Conservation (phyloP, 257 asterid genomes). For the Thymus mandschuricus region DNA sequence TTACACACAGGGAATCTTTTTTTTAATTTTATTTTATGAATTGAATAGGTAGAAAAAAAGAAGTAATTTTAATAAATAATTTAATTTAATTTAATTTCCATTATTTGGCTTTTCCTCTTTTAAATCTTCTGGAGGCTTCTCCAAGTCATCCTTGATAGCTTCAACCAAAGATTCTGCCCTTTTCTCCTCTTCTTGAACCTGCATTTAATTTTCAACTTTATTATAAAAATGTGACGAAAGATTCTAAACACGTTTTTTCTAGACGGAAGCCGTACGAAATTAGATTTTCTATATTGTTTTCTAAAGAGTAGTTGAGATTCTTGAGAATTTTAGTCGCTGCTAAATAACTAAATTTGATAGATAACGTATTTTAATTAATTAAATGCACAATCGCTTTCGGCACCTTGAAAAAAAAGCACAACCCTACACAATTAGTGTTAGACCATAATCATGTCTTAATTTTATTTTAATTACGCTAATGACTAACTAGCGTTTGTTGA, state of each 20-base stretch:
- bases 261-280: no score
- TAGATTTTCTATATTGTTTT: no score
- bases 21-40: no score
- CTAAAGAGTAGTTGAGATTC: no score
- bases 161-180: slow-evolving; percentile 33
- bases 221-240: no score
- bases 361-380: neutral
- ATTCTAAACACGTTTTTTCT: no score
- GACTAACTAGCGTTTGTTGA: neutral
- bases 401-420: neutral
- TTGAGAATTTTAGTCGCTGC: no score
- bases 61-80: neutral
- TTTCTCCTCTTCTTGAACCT: slow-evolving; percentile 53
- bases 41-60: neutral
- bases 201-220: neutral
- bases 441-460: neutral
- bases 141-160: slow-evolving; percentile 25
- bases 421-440: neutral
- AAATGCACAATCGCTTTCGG: neutral
- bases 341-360: no score
- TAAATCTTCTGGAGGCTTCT: slow-evolving; percentile 27
- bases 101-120: slow-evolving; percentile 23
- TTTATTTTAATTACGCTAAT: neutral
- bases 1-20: no score
- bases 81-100: neutral